phyloP scores from a whole-genome alignment of 2,329 filamentous ascomycete species.

The Penicillium sp. region DNA sequence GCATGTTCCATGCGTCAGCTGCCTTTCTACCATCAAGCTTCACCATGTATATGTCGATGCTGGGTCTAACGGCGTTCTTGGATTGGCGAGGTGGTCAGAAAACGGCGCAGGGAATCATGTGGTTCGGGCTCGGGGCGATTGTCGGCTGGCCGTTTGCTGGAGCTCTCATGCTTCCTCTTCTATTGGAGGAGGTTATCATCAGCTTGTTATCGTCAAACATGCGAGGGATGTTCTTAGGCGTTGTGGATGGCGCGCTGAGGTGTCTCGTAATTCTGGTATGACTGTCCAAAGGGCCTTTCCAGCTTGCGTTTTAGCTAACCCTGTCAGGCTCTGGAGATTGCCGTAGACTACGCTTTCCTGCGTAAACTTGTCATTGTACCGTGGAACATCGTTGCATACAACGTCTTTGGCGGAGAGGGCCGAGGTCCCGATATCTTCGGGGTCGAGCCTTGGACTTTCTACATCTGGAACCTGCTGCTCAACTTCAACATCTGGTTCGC shows the following conservation, averaged over 20 bases:
- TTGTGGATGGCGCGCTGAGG: no score
- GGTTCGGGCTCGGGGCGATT: slow-evolving; percentile 76
- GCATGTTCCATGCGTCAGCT: slow-evolving; percentile 84
- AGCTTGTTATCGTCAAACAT: no score
- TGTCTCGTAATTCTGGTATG: no score
- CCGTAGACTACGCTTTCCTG: slow-evolving; percentile 77
- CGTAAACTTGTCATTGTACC: slow-evolving; percentile 66
- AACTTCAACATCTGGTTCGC: slow-evolving; percentile 96
- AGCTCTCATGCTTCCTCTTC: slow-evolving; percentile 69
- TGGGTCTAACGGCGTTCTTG: slow-evolving; percentile 82
- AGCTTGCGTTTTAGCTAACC: no score
- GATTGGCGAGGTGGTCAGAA: slow-evolving; percentile 73
- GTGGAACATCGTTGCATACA: slow-evolving; percentile 92
- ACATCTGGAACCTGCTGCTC: slow-evolving; percentile 76
- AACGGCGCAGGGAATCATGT: slow-evolving; percentile 75
- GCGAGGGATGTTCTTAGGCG: no score
- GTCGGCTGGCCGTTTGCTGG: slow-evolving; percentile 92
- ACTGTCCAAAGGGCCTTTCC: no score
- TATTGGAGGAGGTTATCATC: slow-evolving; percentile 64
- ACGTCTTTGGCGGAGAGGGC: slow-evolving; percentile 72
- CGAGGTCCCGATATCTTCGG: slow-evolving; percentile 85
- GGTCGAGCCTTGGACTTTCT: slow-evolving; percentile 94
- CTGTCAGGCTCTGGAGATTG: slow-evolving; percentile 62
- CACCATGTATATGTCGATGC: slow-evolving; percentile 85
- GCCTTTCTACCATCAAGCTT: slow-evolving; percentile 90